Evolutionary conservation across 371 early-diverging fungal genomes (phyloP), one percentile per base, ranked within the genome.

Genomic region (Circinella umbellata): DNA sequence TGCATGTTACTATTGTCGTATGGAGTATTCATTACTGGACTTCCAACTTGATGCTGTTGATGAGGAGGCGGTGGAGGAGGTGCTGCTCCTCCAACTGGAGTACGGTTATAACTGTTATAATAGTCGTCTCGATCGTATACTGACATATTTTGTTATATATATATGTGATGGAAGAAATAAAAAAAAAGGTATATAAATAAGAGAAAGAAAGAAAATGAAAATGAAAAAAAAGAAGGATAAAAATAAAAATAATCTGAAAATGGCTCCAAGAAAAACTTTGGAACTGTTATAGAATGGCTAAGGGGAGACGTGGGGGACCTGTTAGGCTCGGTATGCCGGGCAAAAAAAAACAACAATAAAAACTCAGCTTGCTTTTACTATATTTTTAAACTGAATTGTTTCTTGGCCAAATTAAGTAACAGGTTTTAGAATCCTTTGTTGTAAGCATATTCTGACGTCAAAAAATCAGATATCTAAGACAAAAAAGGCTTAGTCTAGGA

Each of bases 1-100:
- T 62, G 62, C 62, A 46, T 46, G 62, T 62, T 57, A n/a, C n/a
- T 46, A 34, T 62, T 57, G 27, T 27, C 57, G 27, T 57, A 57
- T 5, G 57, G 57, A 57, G 2, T 60, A 34, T 14, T 62, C 38
- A 62, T 62, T 0, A 10, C 39, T 5, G 57, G 57, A n/a, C 57
- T 57, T 57, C 57, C 57, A 27, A 57, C 27, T 18, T 57, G 57
- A 18, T 57, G 57, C 4, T 11, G 57, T 10, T 11, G 57, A 57
- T 20, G 57, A 10, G n/a, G n/a, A 10, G 57, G 57, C 20, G 57
- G 57, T 18, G 51, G 51, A 13, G 51, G 51, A 13, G 51, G n/a
- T 13, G 51, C 8, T 51, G 51, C 15, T 51, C 14, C 14, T 13
- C 17, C 51, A 4, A 4, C 51, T 51, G n/a, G 17, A n/a, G 8